Conservation (phyloP, 2,329 filamentous ascomycete genomes). For the Myrmaecium sp. region DNA sequence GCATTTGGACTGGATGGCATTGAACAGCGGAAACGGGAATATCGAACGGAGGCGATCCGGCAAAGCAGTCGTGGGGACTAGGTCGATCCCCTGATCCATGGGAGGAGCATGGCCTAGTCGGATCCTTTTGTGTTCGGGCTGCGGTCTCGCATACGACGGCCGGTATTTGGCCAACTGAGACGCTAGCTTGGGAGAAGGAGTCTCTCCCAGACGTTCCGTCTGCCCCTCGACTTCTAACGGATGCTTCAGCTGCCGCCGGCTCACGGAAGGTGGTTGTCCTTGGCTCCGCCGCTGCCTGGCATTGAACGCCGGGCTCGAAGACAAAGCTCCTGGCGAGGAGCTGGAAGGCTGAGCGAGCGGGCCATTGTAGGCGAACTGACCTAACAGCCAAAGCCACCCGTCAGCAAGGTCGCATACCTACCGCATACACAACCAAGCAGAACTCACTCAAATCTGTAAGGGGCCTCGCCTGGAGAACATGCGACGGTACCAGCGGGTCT, state of each 20-base stretch:
- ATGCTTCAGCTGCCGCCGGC: background rate
- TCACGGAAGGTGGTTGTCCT: constrained; percentile 1
- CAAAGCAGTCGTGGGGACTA: constrained; percentile 42
- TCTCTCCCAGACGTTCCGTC: too few species aligned
- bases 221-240: too few species aligned
- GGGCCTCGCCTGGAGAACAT: background rate
- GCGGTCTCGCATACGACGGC: background rate
- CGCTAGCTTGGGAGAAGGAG: too few species aligned
- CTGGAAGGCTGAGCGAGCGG: constrained; percentile 10
- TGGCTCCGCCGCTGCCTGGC: constrained; percentile 16
- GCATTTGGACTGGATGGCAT: constrained; percentile 68
- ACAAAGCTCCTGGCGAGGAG: constrained; percentile 12
- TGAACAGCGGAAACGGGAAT: constrained; percentile 62
- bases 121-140: background rate
- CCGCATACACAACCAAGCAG: too few species aligned
- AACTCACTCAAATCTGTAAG: background rate
- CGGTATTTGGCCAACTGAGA: too few species aligned
- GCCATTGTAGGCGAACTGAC: constrained; percentile 11
- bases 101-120: constrained; percentile 12
- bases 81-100: constrained; percentile 40
- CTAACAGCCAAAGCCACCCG: too few species aligned
- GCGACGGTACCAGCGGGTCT: background rate
- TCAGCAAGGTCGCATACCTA: too few species aligned
- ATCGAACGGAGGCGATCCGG: constrained; percentile 53
- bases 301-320: constrained; percentile 24